Evolutionary conservation across 192 early-diverging fungal genomes (phyloP).

Genomic region (Funneliformis geosporum): DNA sequence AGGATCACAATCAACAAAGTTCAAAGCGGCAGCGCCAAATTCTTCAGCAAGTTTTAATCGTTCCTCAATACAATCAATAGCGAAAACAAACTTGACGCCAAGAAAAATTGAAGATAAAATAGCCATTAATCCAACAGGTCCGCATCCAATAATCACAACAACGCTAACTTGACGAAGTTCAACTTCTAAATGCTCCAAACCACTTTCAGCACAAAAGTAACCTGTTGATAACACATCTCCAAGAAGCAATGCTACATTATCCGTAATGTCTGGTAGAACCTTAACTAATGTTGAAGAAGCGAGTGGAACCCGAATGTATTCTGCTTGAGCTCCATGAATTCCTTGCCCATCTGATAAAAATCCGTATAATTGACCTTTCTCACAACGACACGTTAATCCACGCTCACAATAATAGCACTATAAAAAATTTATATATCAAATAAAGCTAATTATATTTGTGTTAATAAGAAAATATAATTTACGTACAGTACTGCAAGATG

Average conservation of each 20-base stretch:
- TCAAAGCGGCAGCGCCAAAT: conserved; percentile 42
- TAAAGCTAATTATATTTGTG: not conserved
- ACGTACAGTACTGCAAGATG: conserved; percentile 33
- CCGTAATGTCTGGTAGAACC: conserved; percentile 37
- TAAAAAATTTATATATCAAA: not conserved
- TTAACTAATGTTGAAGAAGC: conserved; percentile 50
- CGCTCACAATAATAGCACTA: conserved; percentile 42
- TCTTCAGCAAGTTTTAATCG: conserved; percentile 45
- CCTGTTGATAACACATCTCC: conserved; percentile 60
- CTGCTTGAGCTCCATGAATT: conserved; percentile 55
- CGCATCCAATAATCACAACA: conserved; percentile 54
- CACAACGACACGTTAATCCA: conserved; percentile 49
- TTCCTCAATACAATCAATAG: conserved; percentile 44
- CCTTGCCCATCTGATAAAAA: conserved; percentile 40
- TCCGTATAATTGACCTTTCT: conserved; percentile 49
- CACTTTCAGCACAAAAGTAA: conserved; percentile 56
- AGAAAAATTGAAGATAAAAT: conserved; percentile 44
- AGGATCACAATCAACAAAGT: conserved; percentile 29
- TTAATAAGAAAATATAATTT: not conserved
- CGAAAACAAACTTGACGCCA: conserved; percentile 44
- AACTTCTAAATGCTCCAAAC: conserved; percentile 29
- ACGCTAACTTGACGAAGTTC: not conserved
- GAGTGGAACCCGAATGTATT: conserved; percentile 56
- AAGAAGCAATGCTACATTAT: conserved; percentile 49
- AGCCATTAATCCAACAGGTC: conserved; percentile 57